Evolutionary conservation across 2,329 filamentous ascomycete species (phyloP), one percentile per base, ranked within the genome.

Genomic region (Trichothecium sympodiale): DNA sequence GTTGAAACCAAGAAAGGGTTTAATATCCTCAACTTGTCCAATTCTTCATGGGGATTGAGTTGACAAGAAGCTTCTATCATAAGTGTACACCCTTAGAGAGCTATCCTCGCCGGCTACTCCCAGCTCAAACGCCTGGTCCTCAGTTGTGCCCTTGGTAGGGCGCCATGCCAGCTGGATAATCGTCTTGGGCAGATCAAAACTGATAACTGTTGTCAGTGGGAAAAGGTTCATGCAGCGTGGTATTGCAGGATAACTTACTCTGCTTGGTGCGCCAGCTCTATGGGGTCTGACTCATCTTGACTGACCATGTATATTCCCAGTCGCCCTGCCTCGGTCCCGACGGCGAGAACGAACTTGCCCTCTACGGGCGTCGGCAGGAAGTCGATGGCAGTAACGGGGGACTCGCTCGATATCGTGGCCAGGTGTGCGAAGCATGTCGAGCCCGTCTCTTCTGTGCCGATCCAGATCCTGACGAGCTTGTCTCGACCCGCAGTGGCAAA

Each of bases 401-500:
- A 64, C 14, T 70, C 67, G 33, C 73, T 62, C 0, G 69, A 49
- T 16, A 83, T 61, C 2, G 67, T 68, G 3, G 65, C 54, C 6
- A 65, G 67, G 41, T 75, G 72, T 9, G 57, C 51, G 42, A 81
- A 77, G 14, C 55, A 54, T 16, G 51, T 38, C 14, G 48, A 52
- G n/a, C 44, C 46, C 8, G 46, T 53, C 41, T 49, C 57, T 26
- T 46, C 45, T 55, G 59, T n/a, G 12, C 49, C 50, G 1, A 52
- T 41, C 84, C 84, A 89, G 30, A 88, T 51, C 51, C 83, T 83
- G 27, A 94, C 78, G 17, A 69, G 71, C 61, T 93, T 96, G 57
- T 98, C 91, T 47, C 91, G 71, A 3, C 88, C 86, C 2, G 88
- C 89, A 0, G 91, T 98, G 10, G 83, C 82, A 57, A 98, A 98